Conservation (phyloP, 164 flowering plant genomes). For the Berberis thunbergii region DNA sequence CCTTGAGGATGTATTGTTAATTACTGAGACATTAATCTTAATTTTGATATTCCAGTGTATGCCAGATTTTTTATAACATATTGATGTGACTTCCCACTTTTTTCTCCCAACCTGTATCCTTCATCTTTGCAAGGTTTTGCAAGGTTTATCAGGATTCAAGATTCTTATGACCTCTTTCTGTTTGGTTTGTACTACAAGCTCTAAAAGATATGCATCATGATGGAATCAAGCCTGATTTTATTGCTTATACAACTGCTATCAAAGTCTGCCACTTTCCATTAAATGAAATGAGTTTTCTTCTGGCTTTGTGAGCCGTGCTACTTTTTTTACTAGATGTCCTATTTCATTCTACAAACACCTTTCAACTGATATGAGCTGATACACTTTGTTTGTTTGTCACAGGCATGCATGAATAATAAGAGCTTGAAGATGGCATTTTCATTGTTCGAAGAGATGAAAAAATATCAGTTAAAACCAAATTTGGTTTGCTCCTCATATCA, state of each 20-base stretch:
- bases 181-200: slow-evolving; percentile 32
- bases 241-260: slow-evolving; percentile 79
- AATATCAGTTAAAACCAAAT: slow-evolving; percentile 55
- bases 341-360: background rate
- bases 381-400: slow-evolving; percentile 9
- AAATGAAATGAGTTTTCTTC: background rate
- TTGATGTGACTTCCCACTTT: no score
- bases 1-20: background rate
- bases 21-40: no score
- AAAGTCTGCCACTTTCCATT: slow-evolving; percentile 38
- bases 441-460: slow-evolving; percentile 74
- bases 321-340: slow-evolving; percentile 2
- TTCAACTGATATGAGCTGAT: no score
- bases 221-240: slow-evolving; percentile 69
- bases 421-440: slow-evolving; percentile 49
- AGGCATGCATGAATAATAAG: slow-evolving; percentile 70
- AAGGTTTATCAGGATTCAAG: no score
- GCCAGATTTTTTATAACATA: no score
- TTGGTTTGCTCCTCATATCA: slow-evolving; percentile 33
- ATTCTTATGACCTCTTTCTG: background rate
- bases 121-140: no score
- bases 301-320: background rate
- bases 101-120: no score
- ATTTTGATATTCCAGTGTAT: no score
- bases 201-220: slow-evolving; percentile 51